These are phyloP conservation scores for Zangia roseola DNA, from an alignment of 768 basidiomycete genomes.

Conservation along the genomic window DNA sequence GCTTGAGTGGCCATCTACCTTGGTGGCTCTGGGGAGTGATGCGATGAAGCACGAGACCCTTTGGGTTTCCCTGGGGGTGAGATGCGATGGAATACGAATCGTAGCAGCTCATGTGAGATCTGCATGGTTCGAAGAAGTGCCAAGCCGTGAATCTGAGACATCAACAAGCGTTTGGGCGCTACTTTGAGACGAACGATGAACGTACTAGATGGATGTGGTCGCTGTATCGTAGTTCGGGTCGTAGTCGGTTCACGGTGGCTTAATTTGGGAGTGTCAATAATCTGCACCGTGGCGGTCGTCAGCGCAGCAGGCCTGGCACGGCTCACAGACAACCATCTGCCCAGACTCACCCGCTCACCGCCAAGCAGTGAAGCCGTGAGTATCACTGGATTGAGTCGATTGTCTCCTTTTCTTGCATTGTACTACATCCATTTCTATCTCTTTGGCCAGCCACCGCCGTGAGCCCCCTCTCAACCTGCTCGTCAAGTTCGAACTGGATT, in stretches of 20 bases:
- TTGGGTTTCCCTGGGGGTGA: background rate
- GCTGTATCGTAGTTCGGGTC: conserved; percentile 7
- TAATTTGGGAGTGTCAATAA: conserved; percentile 22
- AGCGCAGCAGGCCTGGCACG: conserved; percentile 29
- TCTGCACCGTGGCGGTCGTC: conserved; percentile 27
- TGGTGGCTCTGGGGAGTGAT: background rate
- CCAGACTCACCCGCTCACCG: conserved; percentile 11
- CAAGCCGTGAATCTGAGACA: no score
- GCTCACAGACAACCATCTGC: conserved; percentile 26
- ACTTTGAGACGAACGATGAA: background rate
- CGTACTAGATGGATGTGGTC: background rate
- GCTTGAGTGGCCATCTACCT: no score
- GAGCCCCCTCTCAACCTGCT: conserved; percentile 3
- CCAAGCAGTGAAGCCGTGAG: conserved; percentile 6
- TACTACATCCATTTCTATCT: conserved; percentile 19
- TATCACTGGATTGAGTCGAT: conserved; percentile 5
- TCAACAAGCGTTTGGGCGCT: no score
- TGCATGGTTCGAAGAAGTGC: no score
- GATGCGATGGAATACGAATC: background rate
- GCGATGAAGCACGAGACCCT: background rate
- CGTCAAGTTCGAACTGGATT: conserved; percentile 34
- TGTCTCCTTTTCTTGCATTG: conserved; percentile 14
- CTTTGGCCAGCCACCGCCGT: conserved; percentile 16
- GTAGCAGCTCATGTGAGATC: no score
- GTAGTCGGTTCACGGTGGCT: conserved; percentile 9